Percentiles rank a stretch among this genome's conserved stretches.
Evolutionary conservation across 306 rosid genomes (phyloP).

Genomic region (Gillenia trifoliata): DNA sequence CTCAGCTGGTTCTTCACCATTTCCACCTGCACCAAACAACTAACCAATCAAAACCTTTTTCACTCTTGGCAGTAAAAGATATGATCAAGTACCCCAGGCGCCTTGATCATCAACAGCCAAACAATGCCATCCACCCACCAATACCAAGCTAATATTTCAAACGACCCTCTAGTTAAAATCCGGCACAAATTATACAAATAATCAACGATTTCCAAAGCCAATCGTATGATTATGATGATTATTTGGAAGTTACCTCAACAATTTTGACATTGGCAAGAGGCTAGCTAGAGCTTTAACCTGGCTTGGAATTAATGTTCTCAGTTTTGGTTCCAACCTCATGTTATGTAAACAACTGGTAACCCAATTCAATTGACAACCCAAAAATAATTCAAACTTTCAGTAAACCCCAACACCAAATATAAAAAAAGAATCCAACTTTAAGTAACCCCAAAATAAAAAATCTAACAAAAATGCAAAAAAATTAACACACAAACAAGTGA

Average conservation of each 20-base stretch:
- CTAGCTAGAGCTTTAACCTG: slow-evolving; percentile 92
- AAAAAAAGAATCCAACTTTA: not conserved
- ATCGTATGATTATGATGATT: too few relatives aligned
- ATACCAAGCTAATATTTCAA: slow-evolving; percentile 69
- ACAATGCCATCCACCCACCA: slow-evolving; percentile 99
- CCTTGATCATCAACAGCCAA: slow-evolving; percentile 99
- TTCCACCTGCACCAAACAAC: slow-evolving; percentile 64
- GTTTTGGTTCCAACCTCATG: slow-evolving; percentile 99
- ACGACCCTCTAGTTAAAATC: slow-evolving; percentile 1
- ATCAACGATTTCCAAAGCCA: not conserved
- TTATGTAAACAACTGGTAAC: slow-evolving; percentile 76
- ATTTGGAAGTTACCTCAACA: slow-evolving; percentile 63
- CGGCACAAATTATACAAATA: not conserved
- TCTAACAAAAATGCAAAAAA: not conserved
- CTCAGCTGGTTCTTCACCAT: slow-evolving; percentile 97
- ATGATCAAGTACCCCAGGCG: slow-evolving; percentile 72
- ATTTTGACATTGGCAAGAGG: slow-evolving; percentile 58
- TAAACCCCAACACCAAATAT: too few relatives aligned
- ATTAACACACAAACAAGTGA: slow-evolving; percentile 1
- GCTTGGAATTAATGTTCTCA: slow-evolving; percentile 84
- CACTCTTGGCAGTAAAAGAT: not conserved
- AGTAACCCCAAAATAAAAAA: not conserved
- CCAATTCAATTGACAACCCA: not conserved
- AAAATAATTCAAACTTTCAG: too few relatives aligned
- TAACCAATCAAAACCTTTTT: not conserved